Evolutionary conservation across 345 rosid genomes (phyloP).

Genomic region (Euclidium syriacum): DNA sequence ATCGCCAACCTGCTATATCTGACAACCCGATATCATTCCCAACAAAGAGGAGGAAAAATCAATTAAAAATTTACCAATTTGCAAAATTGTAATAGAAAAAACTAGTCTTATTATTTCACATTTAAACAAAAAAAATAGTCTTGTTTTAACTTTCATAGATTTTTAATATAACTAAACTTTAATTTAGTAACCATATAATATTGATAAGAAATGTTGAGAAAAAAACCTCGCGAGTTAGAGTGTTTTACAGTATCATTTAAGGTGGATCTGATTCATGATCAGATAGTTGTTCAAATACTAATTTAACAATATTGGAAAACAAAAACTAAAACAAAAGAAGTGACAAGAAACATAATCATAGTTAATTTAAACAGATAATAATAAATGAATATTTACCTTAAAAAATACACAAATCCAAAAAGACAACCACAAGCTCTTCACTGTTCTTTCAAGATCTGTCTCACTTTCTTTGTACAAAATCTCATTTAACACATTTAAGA

Average conservation of each 20-base stretch:
- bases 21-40: constrained; percentile 23
- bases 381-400: constrained; percentile 8
- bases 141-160: too few species aligned
- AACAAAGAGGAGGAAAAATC: constrained; percentile 6
- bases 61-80: background rate
- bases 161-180: too few species aligned
- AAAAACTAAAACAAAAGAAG: background rate
- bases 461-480: constrained; percentile 28
- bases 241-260: background rate
- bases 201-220: background rate
- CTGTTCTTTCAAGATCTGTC: constrained; percentile 25
- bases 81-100: background rate
- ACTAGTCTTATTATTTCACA: background rate
- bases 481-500: constrained; percentile 17
- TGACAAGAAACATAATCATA: background rate
- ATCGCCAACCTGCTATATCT: constrained; percentile 14
- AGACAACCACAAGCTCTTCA: constrained; percentile 8
- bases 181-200: background rate
- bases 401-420: background rate
- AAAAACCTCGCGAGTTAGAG: background rate
- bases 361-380: background rate
- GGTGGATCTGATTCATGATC: background rate
- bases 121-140: too few species aligned
- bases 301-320: background rate
- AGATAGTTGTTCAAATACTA: background rate